phyloP scores from a whole-genome alignment of 305 asterid genomes.

The Fraxinus baroniana region DNA sequence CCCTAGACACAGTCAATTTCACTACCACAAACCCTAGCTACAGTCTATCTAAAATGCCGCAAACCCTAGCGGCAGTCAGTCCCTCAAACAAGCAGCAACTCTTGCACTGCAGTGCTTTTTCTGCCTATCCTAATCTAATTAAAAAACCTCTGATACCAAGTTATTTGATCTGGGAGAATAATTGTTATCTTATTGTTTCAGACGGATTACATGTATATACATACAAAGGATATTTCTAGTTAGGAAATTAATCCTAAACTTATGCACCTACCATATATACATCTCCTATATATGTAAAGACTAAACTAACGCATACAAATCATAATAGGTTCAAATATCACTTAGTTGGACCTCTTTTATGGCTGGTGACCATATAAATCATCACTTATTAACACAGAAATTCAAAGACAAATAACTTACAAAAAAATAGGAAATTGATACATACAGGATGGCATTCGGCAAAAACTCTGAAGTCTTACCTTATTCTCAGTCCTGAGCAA shows the following conservation, averaged over 20 bases:
- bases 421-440: slow-evolving; percentile 14
- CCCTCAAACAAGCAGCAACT: neutral
- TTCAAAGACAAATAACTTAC: slow-evolving; percentile 1
- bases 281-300: neutral
- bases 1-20: neutral
- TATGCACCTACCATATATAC: neutral
- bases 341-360: neutral
- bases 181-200: neutral
- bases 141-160: neutral
- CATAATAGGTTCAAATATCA: neutral
- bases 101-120: neutral
- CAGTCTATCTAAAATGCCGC: too few species aligned
- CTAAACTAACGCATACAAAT: neutral
- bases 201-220: neutral
- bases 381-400: neutral
- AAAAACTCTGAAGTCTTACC: slow-evolving; percentile 37
- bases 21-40: neutral
- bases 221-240: neutral
- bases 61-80: too few species aligned
- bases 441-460: neutral
- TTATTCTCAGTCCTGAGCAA: slow-evolving; percentile 58
- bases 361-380: neutral
- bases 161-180: neutral
- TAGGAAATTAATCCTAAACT: neutral
- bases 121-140: neutral